Conservation (phyloP, 1,139 yeast species). For the Taphrina populina region DNA sequence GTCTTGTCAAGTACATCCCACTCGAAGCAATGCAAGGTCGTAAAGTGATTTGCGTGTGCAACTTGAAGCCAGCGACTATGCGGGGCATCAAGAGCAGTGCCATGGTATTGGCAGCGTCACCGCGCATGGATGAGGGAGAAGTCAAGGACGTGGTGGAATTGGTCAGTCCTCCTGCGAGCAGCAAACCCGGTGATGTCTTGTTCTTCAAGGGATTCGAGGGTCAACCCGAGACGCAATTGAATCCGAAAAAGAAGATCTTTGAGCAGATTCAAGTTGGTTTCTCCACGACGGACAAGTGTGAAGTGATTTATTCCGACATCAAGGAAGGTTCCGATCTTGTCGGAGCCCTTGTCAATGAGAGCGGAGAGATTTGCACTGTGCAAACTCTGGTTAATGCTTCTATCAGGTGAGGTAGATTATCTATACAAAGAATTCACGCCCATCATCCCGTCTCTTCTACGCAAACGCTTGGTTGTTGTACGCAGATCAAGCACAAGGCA, state of each 20-base stretch:
- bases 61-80: slow-evolving; percentile 83
- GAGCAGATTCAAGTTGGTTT: slow-evolving; percentile 91
- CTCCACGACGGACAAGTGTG: slow-evolving; percentile 48
- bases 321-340: slow-evolving; percentile 3
- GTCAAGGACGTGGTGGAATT: slow-evolving; percentile 71
- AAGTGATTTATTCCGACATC: slow-evolving; percentile 43
- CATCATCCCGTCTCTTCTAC: too few relatives aligned
- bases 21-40: slow-evolving; percentile 82
- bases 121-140: slow-evolving; percentile 35
- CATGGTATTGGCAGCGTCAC: slow-evolving; percentile 58
- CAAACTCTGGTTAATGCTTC: slow-evolving; percentile 17
- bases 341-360: slow-evolving; percentile 5
- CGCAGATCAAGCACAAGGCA: too few relatives aligned
- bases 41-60: slow-evolving; percentile 73
- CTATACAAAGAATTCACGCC: too few relatives aligned
- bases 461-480: too few relatives aligned
- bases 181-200: slow-evolving; percentile 93
- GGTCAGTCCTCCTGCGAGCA: slow-evolving; percentile 91
- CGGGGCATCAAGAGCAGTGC: slow-evolving; percentile 93
- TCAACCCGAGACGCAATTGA: slow-evolving; percentile 82
- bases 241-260: slow-evolving; percentile 98
- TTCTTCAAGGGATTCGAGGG: slow-evolving; percentile 89
- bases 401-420: slow-evolving; percentile 7
- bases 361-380: slow-evolving; percentile 20
- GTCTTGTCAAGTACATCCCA: slow-evolving; percentile 75